Evolutionary conservation across 805 yeast species (phyloP).

Genomic region (Diddensiella transvaalensis): DNA sequence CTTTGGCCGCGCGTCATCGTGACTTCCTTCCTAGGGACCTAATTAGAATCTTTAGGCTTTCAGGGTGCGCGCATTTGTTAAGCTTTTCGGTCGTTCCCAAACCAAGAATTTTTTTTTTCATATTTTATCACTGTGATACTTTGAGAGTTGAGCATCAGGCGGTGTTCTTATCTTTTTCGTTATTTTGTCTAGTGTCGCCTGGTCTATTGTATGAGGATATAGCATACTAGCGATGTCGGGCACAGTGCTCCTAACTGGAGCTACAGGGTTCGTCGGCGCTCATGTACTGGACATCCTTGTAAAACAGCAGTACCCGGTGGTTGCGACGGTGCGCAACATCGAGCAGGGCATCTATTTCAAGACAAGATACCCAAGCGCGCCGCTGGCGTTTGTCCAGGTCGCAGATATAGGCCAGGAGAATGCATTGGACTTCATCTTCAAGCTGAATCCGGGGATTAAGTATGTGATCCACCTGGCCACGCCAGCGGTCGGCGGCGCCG

Average conservation of each 20-base stretch:
- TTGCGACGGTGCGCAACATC: conserved; percentile 44
- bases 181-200: too few relatives aligned
- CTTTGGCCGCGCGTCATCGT: too few relatives aligned
- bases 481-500: conserved; percentile 40
- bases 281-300: conserved; percentile 41
- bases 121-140: too few relatives aligned
- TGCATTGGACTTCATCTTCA: conserved; percentile 40
- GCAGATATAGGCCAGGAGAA: conserved; percentile 39
- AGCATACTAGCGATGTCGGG: conserved; percentile 3
- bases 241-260: conserved; percentile 45
- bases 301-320: conserved; percentile 39
- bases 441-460: conserved; percentile 45
- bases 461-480: conserved; percentile 61
- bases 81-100: too few relatives aligned
- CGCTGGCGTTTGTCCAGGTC: conserved; percentile 45
- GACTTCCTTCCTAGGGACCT: too few relatives aligned
- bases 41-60: too few relatives aligned
- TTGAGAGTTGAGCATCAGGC: too few relatives aligned
- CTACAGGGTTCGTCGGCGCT: conserved; percentile 49
- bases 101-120: too few relatives aligned
- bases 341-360: conserved; percentile 37
- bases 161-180: too few relatives aligned
- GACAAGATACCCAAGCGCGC: conserved; percentile 32
- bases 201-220: not conserved
- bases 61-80: too few relatives aligned